Base-by-base conservation (phyloP, 148 eudicot genomes). In the Rhododendron williamsianum region DNA sequence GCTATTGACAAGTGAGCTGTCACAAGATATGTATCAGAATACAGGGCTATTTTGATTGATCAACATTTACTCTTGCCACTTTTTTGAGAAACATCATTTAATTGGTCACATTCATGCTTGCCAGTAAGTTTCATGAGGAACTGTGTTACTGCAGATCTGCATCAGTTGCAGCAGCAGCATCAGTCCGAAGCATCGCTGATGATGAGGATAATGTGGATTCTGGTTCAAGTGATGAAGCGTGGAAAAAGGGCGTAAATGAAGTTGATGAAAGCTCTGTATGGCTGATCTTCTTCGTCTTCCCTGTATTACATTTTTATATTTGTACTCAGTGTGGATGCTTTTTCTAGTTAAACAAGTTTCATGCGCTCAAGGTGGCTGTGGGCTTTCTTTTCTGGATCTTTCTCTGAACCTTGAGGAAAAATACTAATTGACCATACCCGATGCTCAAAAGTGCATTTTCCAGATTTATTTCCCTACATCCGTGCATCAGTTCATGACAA, bases 161-260 rank as follows among this genome's bases (percentile, higher is more conserved):
- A 89, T 92, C 97, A 80, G 92, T 82, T 81, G 94, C 93, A 72
- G 94, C 93, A 79, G 85, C 96, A 51, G 92, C 93, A 35, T 92
- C 96, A 85, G 92, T 90, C 72, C 93, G 86, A 73, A 94, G 88
- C 84, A 87, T 93, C 33, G 93, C 93, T 23, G 94, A 76, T 82
- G 96, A 91, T 76, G 99, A 91, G 83, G 98, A 96, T 51, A 92
- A 95, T 82, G 90, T 90, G 72, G 96, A 92, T 89, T 95, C 98
- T 88, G 93, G 89, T 89, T 95, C 98, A 38, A 92, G 93, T 89
- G 99, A 91, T 76, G 95, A 91, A 86, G 92, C 76, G 30, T 93
- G 83, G 83, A 89, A 88, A 65, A 84, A 89, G 69, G 87, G 84
- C 9, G 83, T 87, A 79, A 87, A 90, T 86, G 95, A 91, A 87